Conservation (phyloP, 2,329 filamentous ascomycete species). For the Chalaropsis thielavioides region DNA sequence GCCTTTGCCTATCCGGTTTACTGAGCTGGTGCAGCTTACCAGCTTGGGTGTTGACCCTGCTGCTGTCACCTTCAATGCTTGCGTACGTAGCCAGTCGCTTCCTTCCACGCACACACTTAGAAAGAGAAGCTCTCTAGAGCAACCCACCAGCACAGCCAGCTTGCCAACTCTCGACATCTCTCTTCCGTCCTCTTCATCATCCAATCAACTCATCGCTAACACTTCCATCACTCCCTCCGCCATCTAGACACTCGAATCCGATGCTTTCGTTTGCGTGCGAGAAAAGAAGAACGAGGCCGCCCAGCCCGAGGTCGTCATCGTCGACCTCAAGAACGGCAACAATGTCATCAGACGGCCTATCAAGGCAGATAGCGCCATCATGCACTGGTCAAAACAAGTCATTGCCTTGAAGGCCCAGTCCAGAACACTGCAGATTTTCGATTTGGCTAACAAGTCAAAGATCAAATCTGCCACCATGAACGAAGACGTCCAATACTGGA, state of each 20-base stretch:
- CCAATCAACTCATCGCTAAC: constrained; percentile 1
- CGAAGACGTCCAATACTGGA: constrained; percentile 98
- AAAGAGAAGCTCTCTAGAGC: background rate
- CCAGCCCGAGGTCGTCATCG: constrained; percentile 86
- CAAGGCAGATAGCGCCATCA: constrained; percentile 98
- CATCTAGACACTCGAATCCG: constrained; percentile 84
- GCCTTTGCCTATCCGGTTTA: constrained; percentile 81
- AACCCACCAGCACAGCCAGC: background rate
- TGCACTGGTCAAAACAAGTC: constrained; percentile 95
- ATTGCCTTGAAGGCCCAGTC: constrained; percentile 93
- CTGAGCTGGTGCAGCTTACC: constrained; percentile 64
- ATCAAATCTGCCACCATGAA: constrained; percentile 93
- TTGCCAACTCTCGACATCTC: background rate
- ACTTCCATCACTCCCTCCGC: background rate
- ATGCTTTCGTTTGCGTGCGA: constrained; percentile 88
- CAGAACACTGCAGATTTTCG: constrained; percentile 93
- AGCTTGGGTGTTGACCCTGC: constrained; percentile 34
- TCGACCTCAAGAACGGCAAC: constrained; percentile 96
- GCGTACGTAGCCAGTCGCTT: constrained; percentile 38
- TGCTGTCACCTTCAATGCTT: constrained; percentile 64
- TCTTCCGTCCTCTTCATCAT: background rate
- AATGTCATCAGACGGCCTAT: constrained; percentile 89
- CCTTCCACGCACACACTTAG: background rate
- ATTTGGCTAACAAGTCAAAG: constrained; percentile 83
- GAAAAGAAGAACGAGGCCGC: constrained; percentile 78